Percentiles rank a stretch among this genome's conserved stretches.
Conservation (phyloP, 345 rosid genomes). For the Tarenaya hassleriana region DNA sequence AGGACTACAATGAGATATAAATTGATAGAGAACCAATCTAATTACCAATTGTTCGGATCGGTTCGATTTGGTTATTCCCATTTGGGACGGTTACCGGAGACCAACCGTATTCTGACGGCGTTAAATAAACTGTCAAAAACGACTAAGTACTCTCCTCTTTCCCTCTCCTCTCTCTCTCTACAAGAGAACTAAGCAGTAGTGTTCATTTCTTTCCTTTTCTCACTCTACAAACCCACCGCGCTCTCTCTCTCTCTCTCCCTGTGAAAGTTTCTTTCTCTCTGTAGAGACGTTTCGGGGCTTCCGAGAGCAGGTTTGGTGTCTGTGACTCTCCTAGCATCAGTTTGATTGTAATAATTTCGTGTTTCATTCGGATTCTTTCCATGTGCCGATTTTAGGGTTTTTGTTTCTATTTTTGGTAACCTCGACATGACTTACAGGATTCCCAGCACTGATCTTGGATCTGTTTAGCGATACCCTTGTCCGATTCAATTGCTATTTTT, state of each 20-base stretch:
- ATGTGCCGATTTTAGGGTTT: constrained; percentile 18
- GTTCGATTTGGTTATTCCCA: constrained; percentile 5
- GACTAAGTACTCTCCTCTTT: constrained; percentile 37
- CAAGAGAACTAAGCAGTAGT: constrained; percentile 20
- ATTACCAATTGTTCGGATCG: constrained; percentile 2
- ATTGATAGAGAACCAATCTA: too few relatives aligned
- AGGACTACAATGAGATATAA: too few relatives aligned
- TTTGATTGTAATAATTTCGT: constrained; percentile 8
- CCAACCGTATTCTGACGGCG: constrained; percentile 39
- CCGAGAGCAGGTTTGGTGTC: constrained; percentile 18
- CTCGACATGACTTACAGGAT: constrained; percentile 24
- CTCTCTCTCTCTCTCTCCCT: constrained; percentile 21
- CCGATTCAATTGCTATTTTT: constrained; percentile 26
- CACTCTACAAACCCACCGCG: constrained; percentile 16
- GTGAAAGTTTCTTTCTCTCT: constrained; percentile 14
- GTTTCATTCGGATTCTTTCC: neutral
- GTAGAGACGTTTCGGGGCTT: constrained; percentile 12
- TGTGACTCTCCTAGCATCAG: constrained; percentile 9
- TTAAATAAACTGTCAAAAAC: constrained; percentile 47
- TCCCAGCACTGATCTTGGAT: constrained; percentile 52
- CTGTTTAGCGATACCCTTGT: constrained; percentile 30
- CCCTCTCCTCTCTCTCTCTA: constrained; percentile 26
- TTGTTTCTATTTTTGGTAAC: constrained; percentile 13
- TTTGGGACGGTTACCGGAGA: neutral
- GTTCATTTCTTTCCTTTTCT: constrained; percentile 22